Conservation (phyloP, 2,329 filamentous ascomycete species). For the Coccinonectria pachysandricola region DNA sequence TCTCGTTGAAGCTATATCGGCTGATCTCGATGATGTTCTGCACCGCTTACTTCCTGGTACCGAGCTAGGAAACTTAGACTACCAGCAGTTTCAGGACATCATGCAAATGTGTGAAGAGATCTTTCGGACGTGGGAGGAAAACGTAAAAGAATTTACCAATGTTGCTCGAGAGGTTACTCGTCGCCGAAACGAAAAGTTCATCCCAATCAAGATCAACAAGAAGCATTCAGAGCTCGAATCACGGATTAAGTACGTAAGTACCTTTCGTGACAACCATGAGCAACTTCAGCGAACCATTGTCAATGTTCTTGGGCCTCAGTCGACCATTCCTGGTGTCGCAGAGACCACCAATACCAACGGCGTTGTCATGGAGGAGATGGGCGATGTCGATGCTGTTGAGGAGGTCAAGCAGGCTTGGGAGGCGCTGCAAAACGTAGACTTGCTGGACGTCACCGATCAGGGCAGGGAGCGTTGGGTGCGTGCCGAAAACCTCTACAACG, state of each 20-base stretch:
- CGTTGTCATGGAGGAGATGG: conserved; percentile 83
- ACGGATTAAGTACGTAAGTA: conserved; percentile 83
- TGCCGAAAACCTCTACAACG: conserved; percentile 93
- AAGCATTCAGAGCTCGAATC: conserved; percentile 84
- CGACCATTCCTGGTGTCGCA: conserved; percentile 42
- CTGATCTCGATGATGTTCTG: conserved; percentile 77
- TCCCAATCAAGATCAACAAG: conserved; percentile 90
- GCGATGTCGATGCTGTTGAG: conserved; percentile 92
- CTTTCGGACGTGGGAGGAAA: conserved; percentile 90
- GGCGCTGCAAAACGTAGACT: conserved; percentile 85
- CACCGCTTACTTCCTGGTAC: conserved; percentile 79
- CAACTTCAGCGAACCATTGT: conserved; percentile 94
- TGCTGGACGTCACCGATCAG: conserved; percentile 82
- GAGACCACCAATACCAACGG: conserved; percentile 46
- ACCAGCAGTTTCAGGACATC: conserved; percentile 75
- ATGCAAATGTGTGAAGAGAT: conserved; percentile 79
- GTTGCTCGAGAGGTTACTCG: conserved; percentile 91
- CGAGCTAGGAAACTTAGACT: conserved; percentile 84
- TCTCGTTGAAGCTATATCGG: conserved; percentile 94
- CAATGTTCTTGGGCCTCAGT: conserved; percentile 80
- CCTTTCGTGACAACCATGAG: conserved; percentile 94
- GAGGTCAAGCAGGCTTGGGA: conserved; percentile 94
- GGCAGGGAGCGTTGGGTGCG: conserved; percentile 88
- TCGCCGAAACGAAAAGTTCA: conserved; percentile 93
- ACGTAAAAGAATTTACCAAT: conserved; percentile 95